Base-by-base conservation (phyloP, 768 basidiomycete genomes). In the Amanita inopinata region DNA sequence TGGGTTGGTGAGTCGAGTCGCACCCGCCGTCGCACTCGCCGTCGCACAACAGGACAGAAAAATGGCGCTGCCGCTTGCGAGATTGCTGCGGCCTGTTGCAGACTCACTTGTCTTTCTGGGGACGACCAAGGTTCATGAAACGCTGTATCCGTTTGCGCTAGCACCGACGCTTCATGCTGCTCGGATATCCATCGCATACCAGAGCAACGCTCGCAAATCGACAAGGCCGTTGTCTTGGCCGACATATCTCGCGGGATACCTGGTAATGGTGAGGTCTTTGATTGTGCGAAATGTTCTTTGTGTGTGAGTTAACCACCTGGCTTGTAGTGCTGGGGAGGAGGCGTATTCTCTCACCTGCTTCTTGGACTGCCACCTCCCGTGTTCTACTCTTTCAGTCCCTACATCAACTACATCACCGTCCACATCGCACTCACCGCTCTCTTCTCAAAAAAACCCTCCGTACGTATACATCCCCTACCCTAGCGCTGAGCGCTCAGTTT, bases 321-420 rank as follows among this genome's bases (percentile, higher is more conserved):
- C 25, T 5, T 41, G 5, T 45, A 70, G 65, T 59, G 62, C 44
- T 76, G 73, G 73, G 71, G 71, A 14, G 74, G 73, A 15, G 61
- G 64, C 8, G 18, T 74, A 1, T 47, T 64, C 3, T 64, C 70
- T 0, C 66, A 71, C 54, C 48, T 65, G 12, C 49, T 74, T 15
- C 59, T 76, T 2, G 60, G 60, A 22, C 49, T 73, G 22, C 68
- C 71, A 0, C 66, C 70, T 12, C 71, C 71, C 0, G 63, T 65
- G 53, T 54, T 75, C 22, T 71, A 73, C 50, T 65, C 68, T 1
- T 48, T 64, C 19, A 53, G 61, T 17, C 69, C 67, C 15, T 72
- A 65, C 48, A 62, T 69, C 48, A 72, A 70, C 55, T 76, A 76
- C 49, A 49, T 71, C 24, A 51, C 63, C 1, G 64, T 70, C 2